Percentiles rank a stretch among this genome's conserved stretches.
These are phyloP conservation scores for Metschnikowia kofuensis DNA, from an alignment of 805 yeast genomes.

Conservation along the genomic window DNA sequence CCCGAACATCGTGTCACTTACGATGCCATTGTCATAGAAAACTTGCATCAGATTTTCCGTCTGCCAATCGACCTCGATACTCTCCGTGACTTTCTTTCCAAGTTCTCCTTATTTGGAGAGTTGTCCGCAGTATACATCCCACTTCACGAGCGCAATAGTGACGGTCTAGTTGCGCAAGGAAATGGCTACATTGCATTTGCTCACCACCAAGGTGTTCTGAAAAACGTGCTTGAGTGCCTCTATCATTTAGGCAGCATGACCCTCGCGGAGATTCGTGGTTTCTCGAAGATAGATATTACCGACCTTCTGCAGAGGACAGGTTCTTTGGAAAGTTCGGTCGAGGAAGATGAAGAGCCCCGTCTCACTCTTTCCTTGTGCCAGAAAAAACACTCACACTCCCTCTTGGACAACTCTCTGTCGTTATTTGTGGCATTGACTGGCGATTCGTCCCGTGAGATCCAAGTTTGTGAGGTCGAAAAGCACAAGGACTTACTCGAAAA, in stretches of 20 bases:
- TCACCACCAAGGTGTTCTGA: slow-evolving; percentile 30
- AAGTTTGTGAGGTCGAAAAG: background rate
- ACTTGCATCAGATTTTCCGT: slow-evolving; percentile 54
- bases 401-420: slow-evolving; percentile 11
- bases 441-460: background rate
- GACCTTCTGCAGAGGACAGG: slow-evolving; percentile 14
- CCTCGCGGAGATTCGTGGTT: slow-evolving; percentile 44
- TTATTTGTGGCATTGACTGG: background rate
- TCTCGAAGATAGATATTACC: slow-evolving; percentile 32
- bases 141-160: slow-evolving; percentile 27
- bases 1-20: slow-evolving; percentile 5
- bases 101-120: slow-evolving; percentile 46
- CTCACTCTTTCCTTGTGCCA: slow-evolving; percentile 33
- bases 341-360: background rate
- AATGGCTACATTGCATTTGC: slow-evolving; percentile 51
- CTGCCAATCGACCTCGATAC: slow-evolving; percentile 19
- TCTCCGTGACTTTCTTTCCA: slow-evolving; percentile 33
- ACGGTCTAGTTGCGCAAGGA: slow-evolving; percentile 31
- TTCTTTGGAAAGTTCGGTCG: background rate
- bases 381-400: slow-evolving; percentile 33
- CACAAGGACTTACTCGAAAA: background rate
- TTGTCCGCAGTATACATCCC: slow-evolving; percentile 57
- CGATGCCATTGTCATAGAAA: slow-evolving; percentile 34
- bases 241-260: slow-evolving; percentile 45
- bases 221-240: slow-evolving; percentile 48